A percentile compares a stretch with the other conserved stretches of the same genome.
phyloP scores from a whole-genome alignment of 2,329 filamentous ascomycete genomes.

The Waltergamsia citrina region DNA sequence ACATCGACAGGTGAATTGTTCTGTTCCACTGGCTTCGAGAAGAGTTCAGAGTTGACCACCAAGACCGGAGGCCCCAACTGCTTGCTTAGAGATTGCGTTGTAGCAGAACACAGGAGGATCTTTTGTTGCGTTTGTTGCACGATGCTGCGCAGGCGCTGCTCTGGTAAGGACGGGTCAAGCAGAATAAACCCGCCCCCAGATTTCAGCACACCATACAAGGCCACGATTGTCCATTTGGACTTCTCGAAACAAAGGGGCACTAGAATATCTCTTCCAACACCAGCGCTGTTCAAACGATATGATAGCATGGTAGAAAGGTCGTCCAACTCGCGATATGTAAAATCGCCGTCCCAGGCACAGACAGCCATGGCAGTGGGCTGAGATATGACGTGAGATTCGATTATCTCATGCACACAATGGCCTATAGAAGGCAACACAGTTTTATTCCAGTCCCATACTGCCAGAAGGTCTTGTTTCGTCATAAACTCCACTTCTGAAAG shows the following conservation, averaged over 20 bases:
- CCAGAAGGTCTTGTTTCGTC: too few relatives aligned
- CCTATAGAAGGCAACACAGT: too few relatives aligned
- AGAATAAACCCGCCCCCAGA: conserved; percentile 17
- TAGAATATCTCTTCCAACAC: conserved; percentile 13
- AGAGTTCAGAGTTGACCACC: not conserved
- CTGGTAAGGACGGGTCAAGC: conserved; percentile 13
- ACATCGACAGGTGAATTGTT: not conserved
- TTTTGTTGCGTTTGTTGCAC: not conserved
- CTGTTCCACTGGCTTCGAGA: not conserved
- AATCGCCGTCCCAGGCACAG: conserved; percentile 31
- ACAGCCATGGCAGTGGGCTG: conserved; percentile 25
- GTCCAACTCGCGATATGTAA: conserved; percentile 3
- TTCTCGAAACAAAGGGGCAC: conserved; percentile 17
- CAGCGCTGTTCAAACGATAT: conserved; percentile 4
- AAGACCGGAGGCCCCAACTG: not conserved
- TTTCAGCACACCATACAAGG: conserved; percentile 16
- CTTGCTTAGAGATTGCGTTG: not conserved
- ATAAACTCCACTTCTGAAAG: too few relatives aligned
- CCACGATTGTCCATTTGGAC: conserved; percentile 12
- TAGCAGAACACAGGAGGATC: not conserved
- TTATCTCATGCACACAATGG: too few relatives aligned
- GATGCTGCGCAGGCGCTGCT: too few relatives aligned
- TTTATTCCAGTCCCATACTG: too few relatives aligned
- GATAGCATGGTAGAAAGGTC: not conserved
- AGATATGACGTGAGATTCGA: too few relatives aligned